Conservation (phyloP, 345 rosid genomes). For the Psidium friedrichsthalianum region DNA sequence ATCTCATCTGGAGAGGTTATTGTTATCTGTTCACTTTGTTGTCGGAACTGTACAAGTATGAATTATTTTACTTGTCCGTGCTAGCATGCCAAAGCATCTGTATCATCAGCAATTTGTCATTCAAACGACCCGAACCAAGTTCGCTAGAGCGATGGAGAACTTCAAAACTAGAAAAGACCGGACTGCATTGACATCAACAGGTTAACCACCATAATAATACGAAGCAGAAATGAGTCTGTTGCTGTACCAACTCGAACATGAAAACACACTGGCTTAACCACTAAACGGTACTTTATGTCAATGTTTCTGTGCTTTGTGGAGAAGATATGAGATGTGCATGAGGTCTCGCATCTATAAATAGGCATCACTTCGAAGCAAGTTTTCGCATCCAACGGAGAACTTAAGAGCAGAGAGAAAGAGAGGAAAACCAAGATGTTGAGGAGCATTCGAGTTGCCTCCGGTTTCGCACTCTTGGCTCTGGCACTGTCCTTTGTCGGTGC, state of each 20-base stretch:
- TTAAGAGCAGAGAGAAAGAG: background rate
- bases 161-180: no score
- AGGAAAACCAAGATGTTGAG: background rate
- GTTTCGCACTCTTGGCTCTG: background rate
- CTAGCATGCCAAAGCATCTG: no score
- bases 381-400: background rate
- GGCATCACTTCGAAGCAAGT: background rate
- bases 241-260: background rate
- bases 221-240: no score
- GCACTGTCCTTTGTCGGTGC: background rate
- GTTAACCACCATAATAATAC: no score
- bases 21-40: no score
- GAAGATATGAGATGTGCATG: background rate
- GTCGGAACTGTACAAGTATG: no score
- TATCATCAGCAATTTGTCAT: no score
- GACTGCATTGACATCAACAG: no score
- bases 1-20: no score
- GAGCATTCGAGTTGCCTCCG: background rate
- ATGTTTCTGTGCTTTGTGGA: background rate
- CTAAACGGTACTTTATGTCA: background rate
- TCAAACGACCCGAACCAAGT: no score
- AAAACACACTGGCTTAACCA: background rate
- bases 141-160: no score
- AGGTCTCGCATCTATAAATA: background rate
- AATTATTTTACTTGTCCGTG: no score